A percentile compares a stretch with the other conserved stretches of the same genome.
Evolutionary conservation across 768 basidiomycete genomes (phyloP).

Genomic region (Suillus brevipes): DNA sequence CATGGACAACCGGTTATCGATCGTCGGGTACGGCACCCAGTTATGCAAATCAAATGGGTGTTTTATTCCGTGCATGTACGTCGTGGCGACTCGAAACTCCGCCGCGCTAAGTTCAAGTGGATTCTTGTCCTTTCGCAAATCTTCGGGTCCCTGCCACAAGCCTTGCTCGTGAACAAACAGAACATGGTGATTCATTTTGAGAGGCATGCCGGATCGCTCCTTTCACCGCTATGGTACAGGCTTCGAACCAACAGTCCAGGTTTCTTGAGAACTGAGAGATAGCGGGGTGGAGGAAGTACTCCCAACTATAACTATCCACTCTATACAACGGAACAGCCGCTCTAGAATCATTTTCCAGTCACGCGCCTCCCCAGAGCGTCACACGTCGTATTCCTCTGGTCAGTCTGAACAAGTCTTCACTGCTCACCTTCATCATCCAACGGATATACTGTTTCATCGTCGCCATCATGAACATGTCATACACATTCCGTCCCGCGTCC

Average conservation of each 20-base stretch:
- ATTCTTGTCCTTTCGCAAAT: constrained; percentile 27
- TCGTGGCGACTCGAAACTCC: constrained; percentile 22
- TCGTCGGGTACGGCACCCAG: constrained; percentile 30
- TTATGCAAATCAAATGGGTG: constrained; percentile 22
- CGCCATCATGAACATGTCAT: constrained; percentile 44
- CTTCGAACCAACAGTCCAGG: constrained; percentile 39
- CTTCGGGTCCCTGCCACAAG: constrained; percentile 32
- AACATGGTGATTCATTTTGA: constrained; percentile 43
- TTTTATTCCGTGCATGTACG: constrained; percentile 25
- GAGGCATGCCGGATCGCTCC: constrained; percentile 27
- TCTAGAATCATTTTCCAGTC: constrained; percentile 44
- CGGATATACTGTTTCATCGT: constrained; percentile 40
- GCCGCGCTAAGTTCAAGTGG: constrained; percentile 25
- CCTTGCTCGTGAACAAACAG: constrained; percentile 36
- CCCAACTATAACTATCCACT: constrained; percentile 39
- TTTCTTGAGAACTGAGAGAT: constrained; percentile 36
- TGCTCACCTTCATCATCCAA: constrained; percentile 20
- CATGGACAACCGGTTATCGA: constrained; percentile 19
- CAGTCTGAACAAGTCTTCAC: constrained; percentile 12
- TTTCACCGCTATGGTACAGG: constrained; percentile 23
- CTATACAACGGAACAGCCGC: constrained; percentile 37
- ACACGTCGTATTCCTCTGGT: constrained; percentile 45
- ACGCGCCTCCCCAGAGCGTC: constrained; percentile 39
- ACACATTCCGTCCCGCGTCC: constrained; percentile 35
- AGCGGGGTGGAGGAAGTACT: constrained; percentile 40